Conservation (phyloP, 169 alveolate genomes). For the Plasmodium falciparum region DNA sequence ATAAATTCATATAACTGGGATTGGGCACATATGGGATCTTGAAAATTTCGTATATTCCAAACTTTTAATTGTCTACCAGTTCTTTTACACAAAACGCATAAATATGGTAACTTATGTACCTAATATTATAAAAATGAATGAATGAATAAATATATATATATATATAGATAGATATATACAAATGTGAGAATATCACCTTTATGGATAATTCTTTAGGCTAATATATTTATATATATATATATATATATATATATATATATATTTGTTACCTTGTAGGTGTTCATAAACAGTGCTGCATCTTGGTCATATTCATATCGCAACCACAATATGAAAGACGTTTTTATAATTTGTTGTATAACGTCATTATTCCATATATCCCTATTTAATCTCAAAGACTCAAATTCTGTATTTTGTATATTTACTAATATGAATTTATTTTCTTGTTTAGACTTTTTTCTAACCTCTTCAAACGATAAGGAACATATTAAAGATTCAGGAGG, state of each 20-base stretch:
- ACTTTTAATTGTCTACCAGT: constrained; percentile 69
- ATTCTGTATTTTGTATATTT: constrained; percentile 55
- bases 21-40: constrained; percentile 73
- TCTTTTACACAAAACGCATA: constrained; percentile 60
- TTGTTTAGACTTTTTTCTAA: constrained; percentile 28
- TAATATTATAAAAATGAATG: background rate
- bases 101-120: constrained; percentile 55
- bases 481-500: constrained; percentile 41
- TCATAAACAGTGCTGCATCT: constrained; percentile 49
- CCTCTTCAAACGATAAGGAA: constrained; percentile 50
- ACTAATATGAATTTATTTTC: constrained; percentile 56
- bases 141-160: background rate
- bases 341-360: constrained; percentile 44
- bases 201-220: too few species aligned
- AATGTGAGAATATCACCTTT: too few species aligned
- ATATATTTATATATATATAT: background rate
- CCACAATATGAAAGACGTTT: constrained; percentile 64
- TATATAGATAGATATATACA: background rate
- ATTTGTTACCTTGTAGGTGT: constrained; percentile 44
- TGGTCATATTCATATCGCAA: constrained; percentile 46
- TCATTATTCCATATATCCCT: constrained; percentile 75
- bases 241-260: background rate
- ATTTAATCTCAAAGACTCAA: constrained; percentile 46
- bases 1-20: constrained; percentile 65
- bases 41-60: constrained; percentile 69